Evolutionary conservation across 2,329 filamentous ascomycete species (phyloP).

Genomic region (Sphaerulina populicola): DNA sequence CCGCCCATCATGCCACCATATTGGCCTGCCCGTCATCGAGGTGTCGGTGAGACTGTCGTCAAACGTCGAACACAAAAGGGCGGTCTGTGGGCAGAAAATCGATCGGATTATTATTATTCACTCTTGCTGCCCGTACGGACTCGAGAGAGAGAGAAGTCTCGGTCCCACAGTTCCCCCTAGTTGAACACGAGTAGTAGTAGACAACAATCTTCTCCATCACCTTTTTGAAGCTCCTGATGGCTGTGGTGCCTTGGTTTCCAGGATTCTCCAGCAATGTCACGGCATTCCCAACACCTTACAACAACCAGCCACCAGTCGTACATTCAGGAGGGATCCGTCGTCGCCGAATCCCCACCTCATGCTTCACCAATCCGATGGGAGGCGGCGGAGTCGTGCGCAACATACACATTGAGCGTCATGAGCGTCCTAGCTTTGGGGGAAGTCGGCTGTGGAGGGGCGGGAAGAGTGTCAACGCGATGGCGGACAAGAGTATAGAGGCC

Average conservation of each 20-base stretch:
- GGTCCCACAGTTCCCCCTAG: background rate
- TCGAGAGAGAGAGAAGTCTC: background rate
- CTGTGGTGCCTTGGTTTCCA: slow-evolving; percentile 1
- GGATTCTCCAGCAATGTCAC: background rate
- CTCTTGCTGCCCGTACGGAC: background rate
- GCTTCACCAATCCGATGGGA: background rate
- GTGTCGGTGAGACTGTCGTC: background rate
- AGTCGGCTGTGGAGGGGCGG: slow-evolving; percentile 7
- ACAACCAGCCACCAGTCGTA: slow-evolving; percentile 5
- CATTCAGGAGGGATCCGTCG: slow-evolving; percentile 1
- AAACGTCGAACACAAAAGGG: background rate
- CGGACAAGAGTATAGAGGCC: slow-evolving; percentile 19
- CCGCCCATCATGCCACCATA: background rate
- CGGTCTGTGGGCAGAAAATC: background rate
- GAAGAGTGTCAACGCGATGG: slow-evolving; percentile 12
- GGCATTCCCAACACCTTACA: slow-evolving; percentile 2
- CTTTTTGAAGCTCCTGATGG: background rate
- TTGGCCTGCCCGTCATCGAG: background rate
- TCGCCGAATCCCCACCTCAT: background rate
- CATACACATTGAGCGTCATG: background rate
- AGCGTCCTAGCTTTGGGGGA: background rate
- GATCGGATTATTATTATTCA: background rate
- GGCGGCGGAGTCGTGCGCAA: background rate
- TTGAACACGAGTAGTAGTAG: background rate
- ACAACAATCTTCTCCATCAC: background rate